Conservation (phyloP, 78 protist species). For the Carpediemonas membranifera region DNA sequence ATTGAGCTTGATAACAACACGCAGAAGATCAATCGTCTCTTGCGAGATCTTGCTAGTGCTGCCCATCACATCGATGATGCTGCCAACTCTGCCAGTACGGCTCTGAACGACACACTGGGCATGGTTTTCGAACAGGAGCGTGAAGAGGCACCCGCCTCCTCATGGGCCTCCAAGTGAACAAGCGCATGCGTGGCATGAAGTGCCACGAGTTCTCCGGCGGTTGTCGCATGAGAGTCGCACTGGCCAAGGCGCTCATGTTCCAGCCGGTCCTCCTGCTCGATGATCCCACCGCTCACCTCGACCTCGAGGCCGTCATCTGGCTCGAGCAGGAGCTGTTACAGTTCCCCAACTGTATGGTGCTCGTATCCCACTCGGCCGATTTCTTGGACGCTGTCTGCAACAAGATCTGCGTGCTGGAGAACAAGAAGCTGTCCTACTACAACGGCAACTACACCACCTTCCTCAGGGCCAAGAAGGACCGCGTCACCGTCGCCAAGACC, state of each 20-base stretch:
- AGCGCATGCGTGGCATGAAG: background rate
- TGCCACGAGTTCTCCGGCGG: constrained; percentile 14
- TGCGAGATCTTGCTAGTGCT: no score
- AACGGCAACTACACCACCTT: background rate
- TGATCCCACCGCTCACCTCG: constrained; percentile 66
- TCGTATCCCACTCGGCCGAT: background rate
- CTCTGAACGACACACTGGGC: no score
- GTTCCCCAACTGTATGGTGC: background rate
- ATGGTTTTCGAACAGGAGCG: no score
- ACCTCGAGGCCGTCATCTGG: constrained; percentile 22
- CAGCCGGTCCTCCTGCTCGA: constrained; percentile 45
- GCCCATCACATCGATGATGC: no score
- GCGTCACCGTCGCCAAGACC: background rate
- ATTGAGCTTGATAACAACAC: no score
- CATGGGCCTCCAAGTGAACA: background rate
- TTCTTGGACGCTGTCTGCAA: background rate
- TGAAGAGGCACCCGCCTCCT: background rate
- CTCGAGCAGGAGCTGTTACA: constrained; percentile 9
- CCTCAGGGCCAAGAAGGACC: background rate
- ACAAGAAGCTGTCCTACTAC: background rate
- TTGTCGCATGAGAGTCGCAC: constrained; percentile 27
- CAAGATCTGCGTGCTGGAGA: background rate
- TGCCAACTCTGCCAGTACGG: no score
- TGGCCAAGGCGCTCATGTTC: constrained; percentile 4
- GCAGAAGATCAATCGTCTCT: no score